A percentile compares a stretch with the other conserved stretches of the same genome.
Conservation (phyloP, 306 rosid species). For the Sophora flavescens region DNA sequence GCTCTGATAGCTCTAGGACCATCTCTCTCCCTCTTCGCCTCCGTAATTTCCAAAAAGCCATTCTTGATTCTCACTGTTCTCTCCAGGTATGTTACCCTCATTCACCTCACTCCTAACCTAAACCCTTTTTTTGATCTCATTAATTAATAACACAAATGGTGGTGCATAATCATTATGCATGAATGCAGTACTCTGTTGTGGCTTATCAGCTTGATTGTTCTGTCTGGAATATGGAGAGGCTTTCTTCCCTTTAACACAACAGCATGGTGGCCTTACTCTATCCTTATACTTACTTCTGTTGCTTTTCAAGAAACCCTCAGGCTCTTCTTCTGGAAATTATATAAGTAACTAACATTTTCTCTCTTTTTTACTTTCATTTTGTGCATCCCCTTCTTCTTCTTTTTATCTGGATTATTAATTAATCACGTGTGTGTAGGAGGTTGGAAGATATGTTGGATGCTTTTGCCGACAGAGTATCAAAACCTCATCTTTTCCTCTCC, state of each 20-base stretch:
- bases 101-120: neutral
- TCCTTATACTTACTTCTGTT: slow-evolving; percentile 76
- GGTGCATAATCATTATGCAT: no score
- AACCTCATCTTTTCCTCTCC: slow-evolving; percentile 79
- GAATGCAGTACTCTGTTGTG: slow-evolving; percentile 75
- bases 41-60: slow-evolving; percentile 86
- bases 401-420: no score
- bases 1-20: slow-evolving; percentile 88
- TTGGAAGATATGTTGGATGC: slow-evolving; percentile 83
- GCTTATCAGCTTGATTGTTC: slow-evolving; percentile 85
- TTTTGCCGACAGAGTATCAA: slow-evolving; percentile 91
- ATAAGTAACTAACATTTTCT: slow-evolving; percentile 49
- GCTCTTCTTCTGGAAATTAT: slow-evolving; percentile 79
- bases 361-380: no score
- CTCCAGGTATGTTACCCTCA: slow-evolving; percentile 62
- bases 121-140: neutral
- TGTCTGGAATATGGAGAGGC: slow-evolving; percentile 88
- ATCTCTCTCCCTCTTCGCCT: slow-evolving; percentile 81
- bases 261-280: slow-evolving; percentile 76
- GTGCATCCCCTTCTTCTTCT: no score
- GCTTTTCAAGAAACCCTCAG: slow-evolving; percentile 93
- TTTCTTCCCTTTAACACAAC: slow-evolving; percentile 74
- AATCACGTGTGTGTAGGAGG: slow-evolving; percentile 58
- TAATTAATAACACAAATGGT: no score
- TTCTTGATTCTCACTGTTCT: slow-evolving; percentile 90